Percentiles rank a stretch among this genome's conserved stretches.
phyloP scores from a whole-genome alignment of 2,329 filamentous ascomycete genomes.

The Hyphodiscus sp. region DNA sequence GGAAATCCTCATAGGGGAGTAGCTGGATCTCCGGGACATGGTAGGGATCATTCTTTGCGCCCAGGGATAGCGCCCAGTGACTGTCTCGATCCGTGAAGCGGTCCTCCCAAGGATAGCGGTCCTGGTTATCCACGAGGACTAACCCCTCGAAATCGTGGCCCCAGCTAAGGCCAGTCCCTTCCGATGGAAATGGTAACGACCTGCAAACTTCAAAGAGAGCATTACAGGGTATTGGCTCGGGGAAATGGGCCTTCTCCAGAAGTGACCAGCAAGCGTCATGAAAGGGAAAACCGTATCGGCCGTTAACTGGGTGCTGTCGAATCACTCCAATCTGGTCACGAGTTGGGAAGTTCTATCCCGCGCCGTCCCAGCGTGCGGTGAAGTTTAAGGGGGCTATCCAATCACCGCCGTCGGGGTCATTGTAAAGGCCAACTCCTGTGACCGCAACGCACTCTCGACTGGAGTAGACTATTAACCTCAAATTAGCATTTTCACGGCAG shows the following conservation, averaged over 20 bases:
- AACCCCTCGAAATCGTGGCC: constrained; percentile 3
- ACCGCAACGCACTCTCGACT: background rate
- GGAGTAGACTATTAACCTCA: no score
- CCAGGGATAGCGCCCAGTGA: background rate
- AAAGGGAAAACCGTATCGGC: constrained; percentile 5
- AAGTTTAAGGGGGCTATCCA: constrained; percentile 1
- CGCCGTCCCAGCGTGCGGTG: constrained; percentile 5
- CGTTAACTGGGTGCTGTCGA: constrained; percentile 1
- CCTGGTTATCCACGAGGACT: background rate
- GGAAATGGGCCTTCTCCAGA: constrained; percentile 4
- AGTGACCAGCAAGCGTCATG: constrained; percentile 6
- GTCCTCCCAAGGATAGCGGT: constrained; percentile 7
- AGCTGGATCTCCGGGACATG: constrained; percentile 4
- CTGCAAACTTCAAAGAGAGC: constrained; percentile 3
- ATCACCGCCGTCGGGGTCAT: background rate
- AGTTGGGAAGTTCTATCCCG: background rate
- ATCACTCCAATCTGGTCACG: constrained; percentile 3
- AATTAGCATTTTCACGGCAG: no score
- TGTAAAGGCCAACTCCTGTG: constrained; percentile 1
- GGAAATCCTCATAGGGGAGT: background rate
- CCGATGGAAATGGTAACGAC: constrained; percentile 2
- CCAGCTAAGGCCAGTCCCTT: constrained; percentile 3
- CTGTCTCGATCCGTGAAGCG: background rate
- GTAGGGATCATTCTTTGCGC: constrained; percentile 1
- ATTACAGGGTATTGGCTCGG: background rate